These are phyloP conservation scores for Inga leiocalycina DNA, from an alignment of 306 rosid genomes.

Conservation along the genomic window DNA sequence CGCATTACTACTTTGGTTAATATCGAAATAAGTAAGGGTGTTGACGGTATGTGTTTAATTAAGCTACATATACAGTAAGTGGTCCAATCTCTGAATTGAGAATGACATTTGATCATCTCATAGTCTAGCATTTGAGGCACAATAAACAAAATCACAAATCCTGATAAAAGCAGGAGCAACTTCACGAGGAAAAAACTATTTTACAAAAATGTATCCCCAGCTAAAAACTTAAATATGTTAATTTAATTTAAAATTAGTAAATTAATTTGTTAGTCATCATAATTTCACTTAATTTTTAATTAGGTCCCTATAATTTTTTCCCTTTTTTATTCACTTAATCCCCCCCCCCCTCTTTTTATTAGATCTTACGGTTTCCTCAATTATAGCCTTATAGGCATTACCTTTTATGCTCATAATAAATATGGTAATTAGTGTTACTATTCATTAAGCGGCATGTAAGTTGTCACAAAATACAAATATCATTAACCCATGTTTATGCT, in stretches of 20 bases:
- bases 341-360: too few relatives aligned
- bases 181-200: not conserved
- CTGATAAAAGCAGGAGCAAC: not conserved
- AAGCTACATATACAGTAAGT: not conserved
- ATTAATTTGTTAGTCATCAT: too few relatives aligned
- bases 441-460: too few relatives aligned
- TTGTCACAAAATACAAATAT: too few relatives aligned
- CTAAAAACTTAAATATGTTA: not conserved
- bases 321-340: too few relatives aligned
- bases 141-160: conserved; percentile 9
- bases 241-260: not conserved
- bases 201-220: not conserved
- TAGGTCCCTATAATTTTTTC: too few relatives aligned
- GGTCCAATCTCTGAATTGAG: not conserved
- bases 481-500: not conserved
- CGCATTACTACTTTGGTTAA: too few relatives aligned
- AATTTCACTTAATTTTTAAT: too few relatives aligned
- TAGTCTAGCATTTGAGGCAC: not conserved
- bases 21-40: too few relatives aligned
- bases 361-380: too few relatives aligned
- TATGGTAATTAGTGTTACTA: too few relatives aligned
- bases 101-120: not conserved
- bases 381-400: not conserved
- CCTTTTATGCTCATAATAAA: not conserved
- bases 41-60: not conserved